phyloP scores from a whole-genome alignment of 495 filamentous ascomycete genomes.

The Eremomyces bilateralis region DNA sequence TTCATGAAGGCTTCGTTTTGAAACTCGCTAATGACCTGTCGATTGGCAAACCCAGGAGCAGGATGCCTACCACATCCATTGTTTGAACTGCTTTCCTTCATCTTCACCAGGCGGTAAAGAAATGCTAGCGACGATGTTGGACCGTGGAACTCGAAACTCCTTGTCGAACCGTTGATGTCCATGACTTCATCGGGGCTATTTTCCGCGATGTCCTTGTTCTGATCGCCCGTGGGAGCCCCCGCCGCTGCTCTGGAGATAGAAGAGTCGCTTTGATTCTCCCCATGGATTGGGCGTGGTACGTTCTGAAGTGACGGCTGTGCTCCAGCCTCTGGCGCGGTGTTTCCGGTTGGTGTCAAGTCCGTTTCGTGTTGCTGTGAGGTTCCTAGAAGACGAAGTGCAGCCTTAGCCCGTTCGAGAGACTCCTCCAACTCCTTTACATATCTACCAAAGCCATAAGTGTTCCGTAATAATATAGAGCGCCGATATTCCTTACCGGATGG shows the following conservation, averaged over 20 bases:
- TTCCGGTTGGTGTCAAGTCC: not conserved
- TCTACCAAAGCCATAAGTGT: no score
- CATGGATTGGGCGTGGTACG: no score
- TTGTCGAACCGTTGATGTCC: constrained; percentile 1
- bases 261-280: no score
- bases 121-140: constrained; percentile 1
- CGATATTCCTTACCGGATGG: no score
- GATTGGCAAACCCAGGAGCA: not conserved
- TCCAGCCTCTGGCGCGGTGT: not conserved
- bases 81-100: no score
- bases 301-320: not conserved
- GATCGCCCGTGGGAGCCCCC: no score
- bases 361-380: not conserved
- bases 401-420: not conserved
- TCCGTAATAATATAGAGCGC: no score
- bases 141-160: constrained; percentile 1
- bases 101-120: no score
- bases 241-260: no score
- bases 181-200: not conserved
- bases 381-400: not conserved
- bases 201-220: not conserved
- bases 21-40: not conserved
- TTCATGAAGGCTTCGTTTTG: constrained; percentile 1
- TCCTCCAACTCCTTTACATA: constrained; percentile 2
- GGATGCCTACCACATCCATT: not conserved